Base-by-base conservation (phyloP, 1,139 yeast species). In the Geotrichum reessii region DNA sequence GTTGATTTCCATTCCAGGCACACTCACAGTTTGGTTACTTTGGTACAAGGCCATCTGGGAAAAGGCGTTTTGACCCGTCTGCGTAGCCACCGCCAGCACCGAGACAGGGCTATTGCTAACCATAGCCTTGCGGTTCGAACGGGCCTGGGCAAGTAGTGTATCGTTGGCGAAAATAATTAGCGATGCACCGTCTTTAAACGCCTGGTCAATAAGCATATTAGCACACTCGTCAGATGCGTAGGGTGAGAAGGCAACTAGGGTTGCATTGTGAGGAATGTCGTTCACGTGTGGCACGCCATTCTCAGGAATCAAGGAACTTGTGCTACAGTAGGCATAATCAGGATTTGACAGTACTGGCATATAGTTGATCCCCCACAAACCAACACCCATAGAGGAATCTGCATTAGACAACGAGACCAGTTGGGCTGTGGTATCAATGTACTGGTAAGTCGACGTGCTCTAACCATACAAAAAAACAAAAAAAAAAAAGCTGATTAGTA, bases 281-380 rank as follows among this genome's bases (percentile, higher is more conserved):
- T 50, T 14, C 1, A 56, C 14, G 8, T 46, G 47, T 12, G 55
- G 61, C n/a, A 40, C 47, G 17, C 6, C 37, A 22, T 19, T 11
- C 2, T 27, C 53, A 12, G 58, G 57, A 24, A 60, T 40, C 19
- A 50, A 37, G 22, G 56, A 27, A 27, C 31, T 42, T 40, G 55
- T n/a, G 33, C 53, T 17, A 42, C 62, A 60, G 48, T 53, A 31
- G n/a, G 48, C 25, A 24, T 42, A 37, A 27, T 33, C 28, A 7
- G 54, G 48, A n/a, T 53, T 42, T 2, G 14, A 25, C 9, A 57
- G 52, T 3, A 54, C 27, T 1, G 62, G 62, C 3, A 60, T 17
- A 37, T 60, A 60, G 14, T 59, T 52, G 5, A 56, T 49, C 5
- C 62, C 62, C 62, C 62, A 60, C 8, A 55, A n/a, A 14, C 42